Base-by-base conservation (phyloP, 176 grass and related monocot genomes). In the Lolium rigidum region DNA sequence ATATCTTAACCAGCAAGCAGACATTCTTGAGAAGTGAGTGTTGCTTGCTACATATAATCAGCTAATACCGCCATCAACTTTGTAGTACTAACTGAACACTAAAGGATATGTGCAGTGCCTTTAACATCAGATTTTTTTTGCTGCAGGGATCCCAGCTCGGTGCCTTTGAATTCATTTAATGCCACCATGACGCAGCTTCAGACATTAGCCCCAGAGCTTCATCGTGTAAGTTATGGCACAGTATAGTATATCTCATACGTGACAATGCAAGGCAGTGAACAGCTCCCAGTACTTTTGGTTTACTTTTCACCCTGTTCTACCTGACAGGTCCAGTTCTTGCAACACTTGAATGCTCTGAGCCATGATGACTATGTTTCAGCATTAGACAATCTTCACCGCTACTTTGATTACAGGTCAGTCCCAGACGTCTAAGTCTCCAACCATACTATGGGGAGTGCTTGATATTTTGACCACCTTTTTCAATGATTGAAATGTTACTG, bases 121-220 rank as follows among this genome's bases (percentile, higher is more conserved):
- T 80, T 83, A 50, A 73, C 51, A 38, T 20, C 47, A 82, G 10
- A 18, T 87, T 9, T 84, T 35, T 35, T 76, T 69, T 86, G 5
- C 80, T 84, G 26, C 82, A 98, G 96, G 93, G 86, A 98, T 89
- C 89, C 93, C 4, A 86, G 43, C 26, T 91, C 90, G 10, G 90
- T 98, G 79, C 90, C 96, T 38, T 89, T 98, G 54, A 95, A 98
- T 94, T 98, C 92, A 83, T 95, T 98, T 89, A 92, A 90, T 81
- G 84, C 74, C 72, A 83, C 76, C 80, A 88, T 98, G 91, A 88
- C 75, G 35, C 91, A 95, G 60, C 86, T 98, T 80, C 96, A 92
- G 71, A 88, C 86, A 70, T 82, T 98, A 85, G 93, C 93, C 70
- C 96, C 93, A 0, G 93, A 94, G 79, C 86, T 98, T 70, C 93